Evolutionary conservation across 345 rosid genomes (phyloP).

Genomic region (Eucalyptus marginata): DNA sequence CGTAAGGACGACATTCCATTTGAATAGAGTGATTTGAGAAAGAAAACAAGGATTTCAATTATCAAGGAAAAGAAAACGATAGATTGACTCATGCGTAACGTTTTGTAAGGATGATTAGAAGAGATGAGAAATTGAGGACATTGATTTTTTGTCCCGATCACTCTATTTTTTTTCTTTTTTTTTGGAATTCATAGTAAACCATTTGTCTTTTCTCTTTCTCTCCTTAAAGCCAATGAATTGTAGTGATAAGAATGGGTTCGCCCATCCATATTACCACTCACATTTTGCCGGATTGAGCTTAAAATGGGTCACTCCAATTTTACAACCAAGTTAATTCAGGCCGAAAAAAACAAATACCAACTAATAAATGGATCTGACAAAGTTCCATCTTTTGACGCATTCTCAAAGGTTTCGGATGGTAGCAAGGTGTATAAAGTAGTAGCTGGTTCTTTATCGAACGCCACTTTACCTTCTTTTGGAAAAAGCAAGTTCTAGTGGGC

Average conservation of each 20-base stretch:
- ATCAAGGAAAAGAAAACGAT: background rate
- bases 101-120: no score
- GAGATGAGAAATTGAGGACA: background rate
- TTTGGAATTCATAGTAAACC: background rate
- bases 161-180: background rate
- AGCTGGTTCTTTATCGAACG: background rate
- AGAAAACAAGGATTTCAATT: background rate
- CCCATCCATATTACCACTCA: background rate
- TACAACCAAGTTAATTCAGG: background rate
- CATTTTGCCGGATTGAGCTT: background rate
- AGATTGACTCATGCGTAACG: accelerated
- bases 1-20: background rate
- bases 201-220: background rate
- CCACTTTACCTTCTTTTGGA: background rate
- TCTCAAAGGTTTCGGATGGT: background rate
- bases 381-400: background rate
- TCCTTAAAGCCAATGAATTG: background rate
- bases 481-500: background rate
- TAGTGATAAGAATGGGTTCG: background rate
- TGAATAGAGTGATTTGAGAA: background rate
- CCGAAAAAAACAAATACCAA: background rate
- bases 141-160: background rate
- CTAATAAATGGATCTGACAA: background rate
- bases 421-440: background rate
- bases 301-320: background rate